Percentiles rank a stretch among this genome's conserved stretches.
Conservation (phyloP, 2,329 filamentous ascomycete species). For the Monilinia aucupariae region DNA sequence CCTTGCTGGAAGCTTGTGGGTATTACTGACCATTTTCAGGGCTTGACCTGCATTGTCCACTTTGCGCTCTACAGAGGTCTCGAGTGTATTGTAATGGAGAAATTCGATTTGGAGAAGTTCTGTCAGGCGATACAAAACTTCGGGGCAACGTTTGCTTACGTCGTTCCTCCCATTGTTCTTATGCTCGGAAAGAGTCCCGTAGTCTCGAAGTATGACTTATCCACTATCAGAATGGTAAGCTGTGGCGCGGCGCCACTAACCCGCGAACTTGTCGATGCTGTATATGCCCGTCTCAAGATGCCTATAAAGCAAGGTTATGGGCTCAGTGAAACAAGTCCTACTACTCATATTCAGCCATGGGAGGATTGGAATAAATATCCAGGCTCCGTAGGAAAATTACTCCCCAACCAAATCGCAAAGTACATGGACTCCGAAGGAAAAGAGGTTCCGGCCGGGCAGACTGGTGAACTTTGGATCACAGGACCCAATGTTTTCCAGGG, state of each 20-base stretch:
- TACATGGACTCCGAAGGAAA: slow-evolving; percentile 63
- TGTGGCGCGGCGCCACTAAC: slow-evolving; percentile 83
- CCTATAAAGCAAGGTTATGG: slow-evolving; percentile 92
- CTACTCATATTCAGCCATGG: slow-evolving; percentile 67
- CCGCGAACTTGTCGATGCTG: slow-evolving; percentile 68
- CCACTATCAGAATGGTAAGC: slow-evolving; percentile 74
- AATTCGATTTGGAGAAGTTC: slow-evolving; percentile 76
- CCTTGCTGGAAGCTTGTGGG: background rate
- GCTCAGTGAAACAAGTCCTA: slow-evolving; percentile 78
- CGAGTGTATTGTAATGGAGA: slow-evolving; percentile 64
- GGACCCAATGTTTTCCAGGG: slow-evolving; percentile 56
- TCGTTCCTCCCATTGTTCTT: slow-evolving; percentile 80
- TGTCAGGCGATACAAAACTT: slow-evolving; percentile 72
- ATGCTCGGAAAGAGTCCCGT: slow-evolving; percentile 72
- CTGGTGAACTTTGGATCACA: slow-evolving; percentile 68
- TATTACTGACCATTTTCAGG: slow-evolving; percentile 34
- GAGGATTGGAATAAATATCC: slow-evolving; percentile 71
- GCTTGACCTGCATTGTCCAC: slow-evolving; percentile 68
- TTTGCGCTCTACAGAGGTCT: slow-evolving; percentile 60
- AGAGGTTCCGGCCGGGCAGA: slow-evolving; percentile 56
- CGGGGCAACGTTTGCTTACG: slow-evolving; percentile 68
- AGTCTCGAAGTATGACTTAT: slow-evolving; percentile 76
- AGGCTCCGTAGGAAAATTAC: slow-evolving; percentile 70
- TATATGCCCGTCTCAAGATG: slow-evolving; percentile 68
- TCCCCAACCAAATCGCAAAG: slow-evolving; percentile 76